Evolutionary conservation across 2,329 filamentous ascomycete genomes (phyloP).

Genomic region (Nemania sp.): DNA sequence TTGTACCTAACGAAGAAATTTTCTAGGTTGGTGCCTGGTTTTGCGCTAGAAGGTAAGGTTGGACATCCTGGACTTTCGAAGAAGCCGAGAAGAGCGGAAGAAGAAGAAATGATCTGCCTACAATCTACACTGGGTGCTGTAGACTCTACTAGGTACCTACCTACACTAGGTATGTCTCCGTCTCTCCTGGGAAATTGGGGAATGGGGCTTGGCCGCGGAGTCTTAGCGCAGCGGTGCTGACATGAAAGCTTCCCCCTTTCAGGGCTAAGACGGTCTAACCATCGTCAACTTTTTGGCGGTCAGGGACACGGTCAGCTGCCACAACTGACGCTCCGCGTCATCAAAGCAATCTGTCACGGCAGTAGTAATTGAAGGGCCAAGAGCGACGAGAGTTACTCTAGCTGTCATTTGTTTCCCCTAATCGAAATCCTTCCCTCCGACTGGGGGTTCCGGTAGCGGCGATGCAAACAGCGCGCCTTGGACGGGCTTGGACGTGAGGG

Average conservation of each 20-base stretch:
- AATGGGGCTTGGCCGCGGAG: conserved; percentile 11
- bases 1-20: not conserved
- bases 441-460: not conserved
- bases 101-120: not conserved
- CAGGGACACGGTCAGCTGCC: conserved; percentile 18
- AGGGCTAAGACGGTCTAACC: conserved; percentile 7
- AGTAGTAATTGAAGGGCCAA: conserved; percentile 16
- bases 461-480: not conserved
- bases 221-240: conserved; percentile 1
- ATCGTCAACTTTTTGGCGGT: conserved; percentile 25
- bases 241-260: conserved; percentile 13
- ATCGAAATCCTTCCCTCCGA: conserved; percentile 1
- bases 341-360: conserved; percentile 19
- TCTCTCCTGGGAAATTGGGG: conserved; percentile 14
- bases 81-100: not conserved
- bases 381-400: conserved; percentile 1
- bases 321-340: conserved; percentile 8
- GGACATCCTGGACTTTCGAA: conserved; percentile 22
- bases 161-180: too few species aligned
- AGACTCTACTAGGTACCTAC: conserved; percentile 10
- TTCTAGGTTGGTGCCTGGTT: not conserved
- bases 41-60: conserved; percentile 8
- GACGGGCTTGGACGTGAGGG: not conserved
- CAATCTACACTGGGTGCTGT: not conserved
- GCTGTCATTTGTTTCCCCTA: conserved; percentile 2